Percentiles rank a stretch among this genome's conserved stretches.
Conservation (phyloP, 306 rosid species). For the Gillenia trifoliata region DNA sequence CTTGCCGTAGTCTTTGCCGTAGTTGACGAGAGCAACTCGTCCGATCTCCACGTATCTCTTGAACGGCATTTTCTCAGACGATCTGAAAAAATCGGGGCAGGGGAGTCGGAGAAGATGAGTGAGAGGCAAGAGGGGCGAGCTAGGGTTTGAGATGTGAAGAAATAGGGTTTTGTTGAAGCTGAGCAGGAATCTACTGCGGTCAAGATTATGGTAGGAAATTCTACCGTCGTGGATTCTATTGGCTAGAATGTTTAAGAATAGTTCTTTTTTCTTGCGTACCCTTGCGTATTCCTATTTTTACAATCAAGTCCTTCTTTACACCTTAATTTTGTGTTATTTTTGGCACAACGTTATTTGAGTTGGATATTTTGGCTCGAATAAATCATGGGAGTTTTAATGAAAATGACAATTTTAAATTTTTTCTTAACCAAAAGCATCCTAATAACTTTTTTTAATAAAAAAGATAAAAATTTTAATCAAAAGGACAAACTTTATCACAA, state of each 20-base stretch:
- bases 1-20: constrained; percentile 36
- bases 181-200: not conserved
- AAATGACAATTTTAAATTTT: too few relatives aligned
- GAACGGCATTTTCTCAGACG: constrained; percentile 31
- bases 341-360: too few relatives aligned
- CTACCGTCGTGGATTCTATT: not conserved
- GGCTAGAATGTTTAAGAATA: not conserved
- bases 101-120: not conserved
- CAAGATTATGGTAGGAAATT: not conserved
- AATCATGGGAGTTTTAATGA: too few relatives aligned
- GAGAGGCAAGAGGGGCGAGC: not conserved
- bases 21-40: constrained; percentile 45
- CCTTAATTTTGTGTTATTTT: too few relatives aligned
- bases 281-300: not conserved
- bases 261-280: not conserved
- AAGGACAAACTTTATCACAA: too few relatives aligned
- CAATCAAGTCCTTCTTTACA: not conserved
- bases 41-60: constrained; percentile 50
- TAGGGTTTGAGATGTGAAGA: constrained; percentile 14
- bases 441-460: too few relatives aligned
- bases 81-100: not conserved
- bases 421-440: too few relatives aligned
- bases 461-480: too few relatives aligned
- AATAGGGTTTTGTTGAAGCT: not conserved
- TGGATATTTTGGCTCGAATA: too few relatives aligned